Evolutionary conservation across 2,329 filamentous ascomycete species (phyloP), one percentile per base, ranked within the genome.

Genomic region (Penicillium sp.): DNA sequence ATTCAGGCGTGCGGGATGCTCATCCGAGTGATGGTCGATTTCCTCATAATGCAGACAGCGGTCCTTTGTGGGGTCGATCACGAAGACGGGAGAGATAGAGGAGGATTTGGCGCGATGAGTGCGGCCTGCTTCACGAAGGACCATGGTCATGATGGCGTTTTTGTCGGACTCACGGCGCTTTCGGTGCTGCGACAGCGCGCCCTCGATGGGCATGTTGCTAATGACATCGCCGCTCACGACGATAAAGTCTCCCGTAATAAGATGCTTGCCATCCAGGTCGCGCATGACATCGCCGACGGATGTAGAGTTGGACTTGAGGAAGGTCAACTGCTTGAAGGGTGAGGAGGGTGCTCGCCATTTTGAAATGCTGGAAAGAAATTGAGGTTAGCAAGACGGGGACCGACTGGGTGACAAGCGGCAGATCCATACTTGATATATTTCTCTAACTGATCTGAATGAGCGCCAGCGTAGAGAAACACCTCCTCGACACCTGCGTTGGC

Each of bases 101-200:
- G 85, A 82, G 1, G 82, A 78, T 68, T 91, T 91, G 27, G 88
- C 90, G 46, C 88, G 78, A 70, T 95, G 89, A 41, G 76, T 76
- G 5, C 78, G 73, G 39, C 88, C 88, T 7, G 84, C 87, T 65
- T 90, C 85, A 39, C 89, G 81, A 50, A 97, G 73, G 9, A 98
- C 81, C 78, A 96, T 86, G 3, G 93, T 98, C 93, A 98, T 97
- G 70, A 96, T 95, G 34, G 91, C 90, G 66, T 95, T 91, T 62
- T 93, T 91, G 72, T 94, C 89, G 46, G 84, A 83, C 63, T 85
- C 81, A 50, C 90, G 82, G 50, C 93, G 84, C 47, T 84, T 84
- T 51, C 88, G 83, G 67, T 98, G 93, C 45, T 82, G 83, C 3
- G 83, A 81, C 44, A 98, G 73, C 7, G 87, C 86, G 41, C 76